Evolutionary conservation across 306 rosid genomes (phyloP), one percentile per base, ranked within the genome.

Genomic region (Dalbergia cochinchinensis): DNA sequence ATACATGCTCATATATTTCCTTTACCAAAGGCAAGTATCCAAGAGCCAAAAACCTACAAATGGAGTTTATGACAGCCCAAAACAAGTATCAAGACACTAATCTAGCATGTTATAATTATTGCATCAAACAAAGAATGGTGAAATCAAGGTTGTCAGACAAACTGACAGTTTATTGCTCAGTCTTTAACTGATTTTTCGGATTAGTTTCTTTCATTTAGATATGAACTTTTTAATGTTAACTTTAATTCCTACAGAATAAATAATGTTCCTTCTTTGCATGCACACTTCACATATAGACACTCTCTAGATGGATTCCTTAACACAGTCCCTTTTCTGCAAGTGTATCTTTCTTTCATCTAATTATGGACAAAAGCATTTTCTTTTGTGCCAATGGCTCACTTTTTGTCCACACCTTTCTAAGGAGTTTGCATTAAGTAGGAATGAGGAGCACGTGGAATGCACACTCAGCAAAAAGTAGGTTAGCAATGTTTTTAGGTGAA

Each of bases 1-100:
- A 64, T 15, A 13, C 47, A 34, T 64, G n/a, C 26, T 73, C 54
- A 12, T 2, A 57, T 45, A 72, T 57, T 50, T 45, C 62, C 59
- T 54, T 31, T 16, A 55, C 51, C 65, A 11, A 55, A 72, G 19
- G 11, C 51, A 71, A 71, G 34, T 71, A 15, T 34, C 26, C 48
- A 70, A 51, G 33, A 33, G 9, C 74, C 12, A 22, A 19, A 69
- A 22, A 69, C 45, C 20, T 69, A 61, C 61, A 48, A 69, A 69
- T 50, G 41, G 74, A 69, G 61, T 31, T 50, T 42, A 69, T 31
- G 12, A 47, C 20, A 69, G 20, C 59, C 73, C 37, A 47, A 48
- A 69, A 11, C 9, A 41, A 16, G 9, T 35, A 41, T 41, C 31
- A 16, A 5, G 14, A 12, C 41, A 19, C 39, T 20, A 45, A 12